phyloP scores from a whole-genome alignment of 495 filamentous ascomycete species.

The Penicillium samsonianum region DNA sequence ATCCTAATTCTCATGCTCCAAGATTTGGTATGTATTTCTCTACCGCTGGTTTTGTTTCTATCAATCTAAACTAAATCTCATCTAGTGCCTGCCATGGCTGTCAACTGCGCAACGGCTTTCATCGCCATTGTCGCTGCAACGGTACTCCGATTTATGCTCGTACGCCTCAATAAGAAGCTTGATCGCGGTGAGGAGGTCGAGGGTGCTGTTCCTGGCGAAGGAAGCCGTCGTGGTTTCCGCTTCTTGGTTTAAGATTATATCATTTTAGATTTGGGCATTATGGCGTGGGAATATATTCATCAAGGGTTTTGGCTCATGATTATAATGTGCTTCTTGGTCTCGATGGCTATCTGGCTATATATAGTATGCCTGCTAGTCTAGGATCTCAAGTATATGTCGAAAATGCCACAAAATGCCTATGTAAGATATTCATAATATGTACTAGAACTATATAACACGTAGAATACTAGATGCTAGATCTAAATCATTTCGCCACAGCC shows the following conservation, averaged over 20 bases:
- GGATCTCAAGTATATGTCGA: too few relatives aligned
- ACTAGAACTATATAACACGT: too few relatives aligned
- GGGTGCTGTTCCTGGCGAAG: constrained; percentile 51
- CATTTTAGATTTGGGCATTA: too few relatives aligned
- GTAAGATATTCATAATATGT: too few relatives aligned
- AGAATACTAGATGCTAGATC: too few relatives aligned
- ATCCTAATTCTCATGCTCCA: constrained; percentile 45
- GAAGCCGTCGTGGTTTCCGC: constrained; percentile 61
- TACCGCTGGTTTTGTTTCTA: background rate
- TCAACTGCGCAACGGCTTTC: constrained; percentile 68
- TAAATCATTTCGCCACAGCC: background rate
- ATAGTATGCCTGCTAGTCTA: background rate
- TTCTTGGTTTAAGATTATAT: constrained; percentile 44
- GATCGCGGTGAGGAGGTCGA: constrained; percentile 53
- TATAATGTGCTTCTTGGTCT: background rate
- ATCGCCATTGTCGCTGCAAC: constrained; percentile 68
- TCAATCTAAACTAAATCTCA: background rate
- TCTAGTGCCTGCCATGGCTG: constrained; percentile 66
- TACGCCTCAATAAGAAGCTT: constrained; percentile 70
- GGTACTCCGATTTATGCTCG: constrained; percentile 63
- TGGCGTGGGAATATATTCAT: too few relatives aligned
- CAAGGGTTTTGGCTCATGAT: background rate
- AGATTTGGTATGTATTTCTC: constrained; percentile 39
- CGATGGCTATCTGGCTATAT: background rate
- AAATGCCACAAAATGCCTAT: too few relatives aligned